A percentile compares a stretch with the other conserved stretches of the same genome.
These are phyloP conservation scores for Pseudocercospora fuligena DNA, from an alignment of 2,329 filamentous ascomycete genomes.

Conservation along the genomic window DNA sequence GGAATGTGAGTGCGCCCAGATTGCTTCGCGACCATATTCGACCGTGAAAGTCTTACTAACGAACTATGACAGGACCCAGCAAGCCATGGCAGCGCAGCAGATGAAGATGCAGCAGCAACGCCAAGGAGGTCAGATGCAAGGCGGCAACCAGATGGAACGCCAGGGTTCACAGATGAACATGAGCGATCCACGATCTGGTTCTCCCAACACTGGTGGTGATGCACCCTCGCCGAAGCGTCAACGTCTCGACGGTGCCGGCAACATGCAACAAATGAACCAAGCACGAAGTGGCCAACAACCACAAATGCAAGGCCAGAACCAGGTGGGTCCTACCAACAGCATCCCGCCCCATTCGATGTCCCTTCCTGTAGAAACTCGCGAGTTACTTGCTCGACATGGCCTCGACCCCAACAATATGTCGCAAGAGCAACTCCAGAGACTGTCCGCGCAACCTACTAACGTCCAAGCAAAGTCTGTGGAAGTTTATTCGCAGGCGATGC, in stretches of 20 bases:
- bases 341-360: slow-evolving; percentile 27
- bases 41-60: slow-evolving; percentile 6
- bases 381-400: slow-evolving; percentile 62
- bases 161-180: slow-evolving; percentile 87
- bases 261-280: slow-evolving; percentile 71
- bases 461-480: slow-evolving; percentile 83
- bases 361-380: slow-evolving; percentile 31
- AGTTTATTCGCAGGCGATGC: slow-evolving; percentile 83
- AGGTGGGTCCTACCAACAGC: slow-evolving; percentile 39
- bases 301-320: slow-evolving; percentile 37
- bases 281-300: slow-evolving; percentile 38
- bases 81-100: slow-evolving; percentile 30
- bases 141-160: slow-evolving; percentile 74
- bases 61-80: slow-evolving; percentile 33
- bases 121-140: slow-evolving; percentile 64
- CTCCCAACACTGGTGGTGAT: slow-evolving; percentile 71
- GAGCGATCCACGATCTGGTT: slow-evolving; percentile 77
- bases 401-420: slow-evolving; percentile 77
- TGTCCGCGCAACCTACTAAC: slow-evolving; percentile 58
- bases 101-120: slow-evolving; percentile 69
- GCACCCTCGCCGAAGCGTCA: slow-evolving; percentile 91
- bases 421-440: slow-evolving; percentile 73
- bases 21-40: not conserved
- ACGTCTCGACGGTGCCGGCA: slow-evolving; percentile 67
- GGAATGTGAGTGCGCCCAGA: slow-evolving; percentile 28